Evolutionary conservation across 352 stramenopile genomes (phyloP), one percentile per base, ranked within the genome.

Genomic region (Stramenopiles sp.): DNA sequence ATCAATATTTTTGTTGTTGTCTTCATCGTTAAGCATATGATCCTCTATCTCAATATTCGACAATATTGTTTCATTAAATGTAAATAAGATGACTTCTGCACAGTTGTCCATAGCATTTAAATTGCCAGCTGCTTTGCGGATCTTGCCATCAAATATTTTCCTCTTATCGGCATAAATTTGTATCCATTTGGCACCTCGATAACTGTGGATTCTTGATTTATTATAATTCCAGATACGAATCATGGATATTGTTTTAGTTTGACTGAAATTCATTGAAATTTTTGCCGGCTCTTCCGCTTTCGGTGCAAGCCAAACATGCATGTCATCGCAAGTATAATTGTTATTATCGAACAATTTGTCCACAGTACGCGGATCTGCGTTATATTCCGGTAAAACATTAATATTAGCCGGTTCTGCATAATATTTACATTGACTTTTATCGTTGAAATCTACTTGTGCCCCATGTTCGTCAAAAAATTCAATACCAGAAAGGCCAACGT

Each of bases 181-280:
- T n/a, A 88, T 84, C 1, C 86, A 80, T 4, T 86, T 84, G 63
- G 88, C 88, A 0, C 87, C 89, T 30, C 90, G 88, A 78, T 87
- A 84, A 53, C 63, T 94, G 32, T 93, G 88, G 0, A 89, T 88
- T 6, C 91, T 84, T 73, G 87, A 93, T 79, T 95, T 95, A 82
- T 95, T 95, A 84, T 96, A 96, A 81, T 96, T 96, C 91, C 91
- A 96, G 23, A 96, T 78, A 20, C 89, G 87, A 0, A 96, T 79
- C 88, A 94, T 93, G 1, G 89, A 91, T 0, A 96, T 38, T 6
- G 84, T 81, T 0, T n/a, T n/a, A n/a, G n/a, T n/a, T n/a, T n/a
- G n/a, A n/a, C n/a, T n/a, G n/a, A n/a, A n/a, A n/a, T n/a, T n/a
- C n/a, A n/a, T n/a, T n/a, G n/a, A n/a, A n/a, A n/a, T n/a, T n/a